phyloP scores from a whole-genome alignment of 1,284 basidiomycete species.

The Trichosporon asahii region DNA sequence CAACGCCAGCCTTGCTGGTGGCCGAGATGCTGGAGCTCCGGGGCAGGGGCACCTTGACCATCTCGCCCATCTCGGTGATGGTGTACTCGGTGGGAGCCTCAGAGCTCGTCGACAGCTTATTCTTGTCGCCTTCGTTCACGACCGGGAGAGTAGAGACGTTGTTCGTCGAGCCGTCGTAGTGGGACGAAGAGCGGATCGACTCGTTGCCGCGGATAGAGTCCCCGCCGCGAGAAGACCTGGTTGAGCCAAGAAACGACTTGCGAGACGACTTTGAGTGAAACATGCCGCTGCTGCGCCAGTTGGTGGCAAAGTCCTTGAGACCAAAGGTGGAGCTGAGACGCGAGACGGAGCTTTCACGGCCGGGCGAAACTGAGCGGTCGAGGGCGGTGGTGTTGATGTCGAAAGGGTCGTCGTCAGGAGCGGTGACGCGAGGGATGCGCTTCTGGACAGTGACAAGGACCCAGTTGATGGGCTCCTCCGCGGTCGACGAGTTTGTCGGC shows the following conservation, averaged over 20 bases:
- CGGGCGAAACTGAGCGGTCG: conserved; percentile 25
- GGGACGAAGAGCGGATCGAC: neutral
- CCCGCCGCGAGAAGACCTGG: neutral
- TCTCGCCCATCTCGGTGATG: conserved; percentile 36
- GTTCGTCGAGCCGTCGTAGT: conserved; percentile 1
- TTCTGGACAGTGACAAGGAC: conserved; percentile 37
- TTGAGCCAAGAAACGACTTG: conserved; percentile 9
- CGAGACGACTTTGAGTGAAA: conserved; percentile 4
- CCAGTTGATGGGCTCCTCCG: conserved; percentile 29
- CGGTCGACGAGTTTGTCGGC: conserved; percentile 7
- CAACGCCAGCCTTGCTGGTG: neutral
- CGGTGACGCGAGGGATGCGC: conserved; percentile 12
- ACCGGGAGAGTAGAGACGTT: neutral
- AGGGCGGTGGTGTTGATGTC: conserved; percentile 10
- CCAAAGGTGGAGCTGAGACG: conserved; percentile 26
- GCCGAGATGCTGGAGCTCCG: neutral
- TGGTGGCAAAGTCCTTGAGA: conserved; percentile 28
- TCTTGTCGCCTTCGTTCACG: neutral
- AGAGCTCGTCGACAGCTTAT: conserved; percentile 21
- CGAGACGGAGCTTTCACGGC: conserved; percentile 22
- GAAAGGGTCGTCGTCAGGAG: neutral
- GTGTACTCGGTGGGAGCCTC: conserved; percentile 36
- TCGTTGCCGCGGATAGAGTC: neutral
- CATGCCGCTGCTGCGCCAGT: conserved; percentile 29
- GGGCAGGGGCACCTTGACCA: conserved; percentile 28